Evolutionary conservation across 371 early-diverging fungal species (phyloP).

Genomic region (Mortierella sp.): DNA sequence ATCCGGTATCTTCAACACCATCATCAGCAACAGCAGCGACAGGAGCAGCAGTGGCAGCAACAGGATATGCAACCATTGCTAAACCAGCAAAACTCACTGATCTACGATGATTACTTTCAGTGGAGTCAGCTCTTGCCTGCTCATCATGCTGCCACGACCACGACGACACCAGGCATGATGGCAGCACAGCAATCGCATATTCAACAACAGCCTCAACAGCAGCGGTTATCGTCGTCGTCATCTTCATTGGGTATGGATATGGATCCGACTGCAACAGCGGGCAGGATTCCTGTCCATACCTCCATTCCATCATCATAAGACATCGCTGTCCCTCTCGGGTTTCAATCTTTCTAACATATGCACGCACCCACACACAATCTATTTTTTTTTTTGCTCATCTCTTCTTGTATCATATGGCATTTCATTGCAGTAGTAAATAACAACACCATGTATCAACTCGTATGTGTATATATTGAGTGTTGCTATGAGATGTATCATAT

Average conservation of each 20-base stretch:
- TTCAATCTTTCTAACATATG: neutral
- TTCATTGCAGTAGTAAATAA: no score
- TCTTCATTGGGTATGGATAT: constrained; percentile 1
- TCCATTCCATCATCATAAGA: constrained; percentile 24
- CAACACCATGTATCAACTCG: no score
- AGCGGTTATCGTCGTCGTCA: neutral
- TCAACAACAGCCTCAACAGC: constrained; percentile 8
- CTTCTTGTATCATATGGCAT: constrained; percentile 20
- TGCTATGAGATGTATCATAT: no score
- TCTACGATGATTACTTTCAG: constrained; percentile 49
- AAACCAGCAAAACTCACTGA: constrained; percentile 49
- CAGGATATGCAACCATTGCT: constrained; percentile 38
- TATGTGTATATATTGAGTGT: no score
- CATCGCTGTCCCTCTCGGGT: neutral
- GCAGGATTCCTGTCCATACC: constrained; percentile 6
- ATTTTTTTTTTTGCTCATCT: neutral
- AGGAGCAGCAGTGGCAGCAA: constrained; percentile 27
- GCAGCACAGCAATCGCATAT: neutral
- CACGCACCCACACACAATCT: no score
- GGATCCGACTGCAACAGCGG: no score
- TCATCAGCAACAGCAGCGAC: constrained; percentile 40
- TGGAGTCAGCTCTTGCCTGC: constrained; percentile 25
- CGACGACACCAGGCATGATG: neutral
- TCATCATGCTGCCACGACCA: no score
- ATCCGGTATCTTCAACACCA: constrained; percentile 47